Conservation (phyloP, 2,329 filamentous ascomycete genomes). For the Colletotrichum paranaense region DNA sequence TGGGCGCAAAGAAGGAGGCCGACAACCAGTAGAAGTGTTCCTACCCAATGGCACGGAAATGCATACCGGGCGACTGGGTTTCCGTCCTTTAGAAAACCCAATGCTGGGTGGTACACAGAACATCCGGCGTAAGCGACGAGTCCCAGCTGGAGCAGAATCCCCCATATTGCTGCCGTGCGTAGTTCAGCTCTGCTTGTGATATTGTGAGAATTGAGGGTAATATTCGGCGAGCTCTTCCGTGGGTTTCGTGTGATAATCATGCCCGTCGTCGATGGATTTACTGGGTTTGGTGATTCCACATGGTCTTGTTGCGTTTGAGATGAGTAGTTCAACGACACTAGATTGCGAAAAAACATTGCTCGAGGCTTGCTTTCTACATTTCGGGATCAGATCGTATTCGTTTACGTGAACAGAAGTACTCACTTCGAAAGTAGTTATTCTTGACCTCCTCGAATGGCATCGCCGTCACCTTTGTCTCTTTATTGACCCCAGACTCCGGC, state of each 20-base stretch:
- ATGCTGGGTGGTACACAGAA: background rate
- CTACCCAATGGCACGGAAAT: background rate
- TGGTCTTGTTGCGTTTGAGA: no score
- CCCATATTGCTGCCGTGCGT: background rate
- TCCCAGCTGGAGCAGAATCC: background rate
- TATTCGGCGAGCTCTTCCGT: background rate
- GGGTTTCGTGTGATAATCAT: background rate
- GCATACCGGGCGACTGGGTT: background rate
- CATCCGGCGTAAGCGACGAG: background rate
- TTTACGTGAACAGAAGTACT: no score
- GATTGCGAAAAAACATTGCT: no score
- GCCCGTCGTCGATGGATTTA: background rate
- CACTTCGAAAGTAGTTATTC: no score
- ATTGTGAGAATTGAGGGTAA: background rate
- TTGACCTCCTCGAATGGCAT: background rate
- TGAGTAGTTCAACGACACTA: no score
- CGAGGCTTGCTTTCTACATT: no score
- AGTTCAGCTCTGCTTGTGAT: background rate
- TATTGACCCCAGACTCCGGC: background rate
- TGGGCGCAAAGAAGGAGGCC: background rate
- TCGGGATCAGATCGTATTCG: no score
- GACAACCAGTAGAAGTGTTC: background rate
- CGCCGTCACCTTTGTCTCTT: background rate
- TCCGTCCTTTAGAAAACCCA: background rate
- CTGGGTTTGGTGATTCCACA: no score